Evolutionary conservation across 169 alveolate genomes (phyloP), one percentile per base, ranked within the genome.

Genomic region (Plasmodium relictum): DNA sequence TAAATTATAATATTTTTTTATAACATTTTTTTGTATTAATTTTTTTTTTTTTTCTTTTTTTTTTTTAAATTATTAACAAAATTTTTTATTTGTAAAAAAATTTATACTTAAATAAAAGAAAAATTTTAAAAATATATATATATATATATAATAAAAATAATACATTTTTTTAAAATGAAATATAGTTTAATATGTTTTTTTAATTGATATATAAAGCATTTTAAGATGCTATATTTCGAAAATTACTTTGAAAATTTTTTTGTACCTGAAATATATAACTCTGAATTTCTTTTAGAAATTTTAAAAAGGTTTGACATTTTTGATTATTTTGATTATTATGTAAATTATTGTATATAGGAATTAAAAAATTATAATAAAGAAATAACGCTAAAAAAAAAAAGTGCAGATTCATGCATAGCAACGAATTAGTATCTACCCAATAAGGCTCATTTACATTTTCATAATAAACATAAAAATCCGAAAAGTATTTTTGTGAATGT

Each of bases 361-460:
- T 18, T 48, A 78, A 39, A 65, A 65, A 78, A 56, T 78, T 63
- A 8, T 78, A n/a, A 78, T 65, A 78, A 16, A 63, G 16, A 12
- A 78, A 78, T 0, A 78, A 14, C 22, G 37, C 56, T 69, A 78
- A 12, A 48, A 78, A 78, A 70, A 78, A 41, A 18, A 78, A 78
- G n/a, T 78, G 89, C 0, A 78, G 12, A 39, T 62, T 44, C 78
- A 78, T 63, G 66, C 48, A 65, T 39, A 78, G 22, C 48, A 78
- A 63, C 3, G 89, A 72, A 63, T 50, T 26, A 6, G 89, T 78
- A 39, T 78, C 89, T 7, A 48, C 24, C 89, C 89, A 78, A 42
- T 78, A 50, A 0, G 89, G 89, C 22, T 63, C 26, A 0, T 65
- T 22, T 7, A 26, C 7, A 20, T 41, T 12, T 9, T 78, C 39